A percentile compares a stretch with the other conserved stretches of the same genome.
Conservation (phyloP, 1,284 basidiomycete genomes). For the Hemileia vastatrix region DNA sequence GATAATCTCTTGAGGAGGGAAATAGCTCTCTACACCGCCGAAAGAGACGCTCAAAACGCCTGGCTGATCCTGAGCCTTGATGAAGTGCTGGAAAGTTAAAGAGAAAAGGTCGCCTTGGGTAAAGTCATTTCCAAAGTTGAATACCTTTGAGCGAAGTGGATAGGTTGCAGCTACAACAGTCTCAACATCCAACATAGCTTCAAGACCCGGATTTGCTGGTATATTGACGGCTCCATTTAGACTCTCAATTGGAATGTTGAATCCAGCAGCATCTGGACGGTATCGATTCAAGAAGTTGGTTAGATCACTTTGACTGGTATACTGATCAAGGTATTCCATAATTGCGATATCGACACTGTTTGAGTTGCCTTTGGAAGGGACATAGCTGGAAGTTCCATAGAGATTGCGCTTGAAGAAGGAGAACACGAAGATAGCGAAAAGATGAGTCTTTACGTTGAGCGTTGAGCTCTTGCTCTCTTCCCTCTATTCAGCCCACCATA, state of each 20-base stretch:
- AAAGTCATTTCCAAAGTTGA: conserved; percentile 1
- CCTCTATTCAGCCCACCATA: too few species aligned
- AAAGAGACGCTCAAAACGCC: too few species aligned
- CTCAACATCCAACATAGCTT: conserved; percentile 9
- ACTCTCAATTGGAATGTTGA: background rate
- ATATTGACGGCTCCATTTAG: background rate
- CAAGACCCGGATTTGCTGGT: background rate
- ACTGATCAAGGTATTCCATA: background rate
- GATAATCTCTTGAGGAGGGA: too few species aligned
- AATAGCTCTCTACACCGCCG: too few species aligned
- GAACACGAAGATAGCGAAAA: too few species aligned
- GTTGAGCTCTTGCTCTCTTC: too few species aligned
- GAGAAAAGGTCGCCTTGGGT: conserved; percentile 12
- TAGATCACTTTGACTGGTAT: background rate
- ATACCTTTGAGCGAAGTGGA: conserved; percentile 3
- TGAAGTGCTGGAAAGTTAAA: too few species aligned
- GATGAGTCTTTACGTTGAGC: too few species aligned
- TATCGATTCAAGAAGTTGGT: background rate
- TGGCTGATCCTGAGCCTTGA: too few species aligned
- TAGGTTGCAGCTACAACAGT: conserved; percentile 7
- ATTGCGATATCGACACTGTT: background rate
- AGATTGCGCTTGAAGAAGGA: background rate
- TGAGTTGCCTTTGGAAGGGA: background rate
- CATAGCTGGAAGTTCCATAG: conserved; percentile 11
- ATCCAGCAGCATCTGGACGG: background rate